These are phyloP conservation scores for Cryomyces antarcticus DNA, from an alignment of 495 filamentous ascomycete species.

Conservation along the genomic window DNA sequence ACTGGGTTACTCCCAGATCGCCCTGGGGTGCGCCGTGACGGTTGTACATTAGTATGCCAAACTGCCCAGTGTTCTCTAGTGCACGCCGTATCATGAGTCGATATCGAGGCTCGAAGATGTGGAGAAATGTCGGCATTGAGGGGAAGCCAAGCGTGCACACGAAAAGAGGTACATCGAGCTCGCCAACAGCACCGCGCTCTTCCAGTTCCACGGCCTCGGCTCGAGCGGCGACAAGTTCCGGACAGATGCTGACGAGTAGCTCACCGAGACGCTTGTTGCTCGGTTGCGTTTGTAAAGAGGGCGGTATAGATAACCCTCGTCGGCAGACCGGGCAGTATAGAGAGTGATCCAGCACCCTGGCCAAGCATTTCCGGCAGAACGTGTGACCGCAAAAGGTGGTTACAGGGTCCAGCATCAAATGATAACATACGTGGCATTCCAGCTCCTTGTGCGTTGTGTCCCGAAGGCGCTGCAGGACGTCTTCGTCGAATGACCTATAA, in stretches of 20 bases:
- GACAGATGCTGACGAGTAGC: conserved; percentile 42
- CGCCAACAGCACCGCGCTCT: conserved; percentile 28
- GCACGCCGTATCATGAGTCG: conserved; percentile 70
- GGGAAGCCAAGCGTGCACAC: conserved; percentile 68
- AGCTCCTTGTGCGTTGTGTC: conserved; percentile 43
- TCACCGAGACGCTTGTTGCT: conserved; percentile 40
- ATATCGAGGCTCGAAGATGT: conserved; percentile 84
- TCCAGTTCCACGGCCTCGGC: conserved; percentile 29
- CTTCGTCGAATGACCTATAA: conserved; percentile 25
- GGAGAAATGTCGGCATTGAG: conserved; percentile 61
- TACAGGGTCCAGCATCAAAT: conserved; percentile 54
- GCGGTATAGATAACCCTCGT: conserved; percentile 38
- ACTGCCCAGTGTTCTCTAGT: conserved; percentile 47
- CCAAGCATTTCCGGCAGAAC: conserved; percentile 62
- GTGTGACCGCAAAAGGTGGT: conserved; percentile 81
- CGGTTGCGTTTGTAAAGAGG: conserved; percentile 29
- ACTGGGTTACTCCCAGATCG: conserved; percentile 33
- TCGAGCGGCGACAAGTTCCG: conserved; percentile 39
- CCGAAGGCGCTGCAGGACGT: conserved; percentile 33
- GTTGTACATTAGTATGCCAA: conserved; percentile 72
- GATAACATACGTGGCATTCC: conserved; percentile 78
- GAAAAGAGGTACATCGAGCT: conserved; percentile 51
- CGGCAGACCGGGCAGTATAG: conserved; percentile 65
- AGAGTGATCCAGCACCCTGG: conserved; percentile 53
- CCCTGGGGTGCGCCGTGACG: conserved; percentile 30